Base-by-base conservation (phyloP, 2,329 filamentous ascomycete genomes). In the Meredithiella fracta region DNA sequence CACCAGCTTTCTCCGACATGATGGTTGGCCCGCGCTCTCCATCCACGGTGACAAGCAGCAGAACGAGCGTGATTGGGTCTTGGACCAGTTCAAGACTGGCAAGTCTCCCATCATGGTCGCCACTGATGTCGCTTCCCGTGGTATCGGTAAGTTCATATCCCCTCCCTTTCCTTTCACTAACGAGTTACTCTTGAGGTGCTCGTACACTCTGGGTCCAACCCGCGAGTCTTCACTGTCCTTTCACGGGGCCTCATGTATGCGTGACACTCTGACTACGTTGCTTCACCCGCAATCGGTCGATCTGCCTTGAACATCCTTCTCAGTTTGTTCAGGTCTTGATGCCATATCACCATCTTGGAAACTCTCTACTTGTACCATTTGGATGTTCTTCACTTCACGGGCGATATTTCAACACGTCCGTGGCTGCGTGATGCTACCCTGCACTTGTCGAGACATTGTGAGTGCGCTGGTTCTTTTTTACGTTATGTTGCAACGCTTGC, bases 41-140 rank as follows among this genome's bases (percentile, higher is more conserved):
- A 97, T 98, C 64, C 92, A 98, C 77, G 92, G 92, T 67, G 92
- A 97, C 75, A 97, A 97, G 78, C 90, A 96, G 69, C 92, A 98
- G 69, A 95, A 96, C 72, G 92, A 98, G 76, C 90, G 92, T 76
- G 92, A 97, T 72, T 97, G 92, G 89, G 92, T 97, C 66, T 78
- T 98, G 68, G 94, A 97, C 72, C 91, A 97, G 72, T 98, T 98
- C 82, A 98, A 97, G 83, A 87, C 86, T 62, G 90, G 89, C 74
- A 96, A 97, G 79, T 95, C 89, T 75, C 92, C 92, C 69, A 94
- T 98, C 82, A 95, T 98, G 90, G 92, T 98, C 75, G 92, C 92
- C 74, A 98, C 92, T 63, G 92, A 97, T 68, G 92, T 98, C 74
- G 92, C 92, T 74, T 97, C 92, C 69, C 92, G 92, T 90, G 92